Conservation (phyloP, 1,139 yeast species). For the Pichia cactophila region DNA sequence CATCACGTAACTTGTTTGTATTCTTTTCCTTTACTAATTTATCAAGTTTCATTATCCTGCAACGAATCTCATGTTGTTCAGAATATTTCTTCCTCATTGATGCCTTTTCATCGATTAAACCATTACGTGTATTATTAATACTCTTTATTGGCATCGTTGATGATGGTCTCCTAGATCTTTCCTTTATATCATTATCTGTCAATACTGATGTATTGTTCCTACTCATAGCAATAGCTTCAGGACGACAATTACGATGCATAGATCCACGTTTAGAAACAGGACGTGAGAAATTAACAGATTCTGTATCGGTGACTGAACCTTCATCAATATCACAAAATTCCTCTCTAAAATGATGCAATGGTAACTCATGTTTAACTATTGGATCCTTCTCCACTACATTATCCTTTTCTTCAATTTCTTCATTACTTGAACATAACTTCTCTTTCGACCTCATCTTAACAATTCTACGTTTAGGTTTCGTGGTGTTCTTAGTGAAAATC, state of each 20-base stretch:
- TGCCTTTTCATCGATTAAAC: neutral
- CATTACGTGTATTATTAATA: neutral
- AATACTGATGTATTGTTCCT: neutral
- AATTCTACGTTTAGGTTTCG: slow-evolving; percentile 42
- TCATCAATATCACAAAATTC: neutral
- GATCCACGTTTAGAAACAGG: neutral
- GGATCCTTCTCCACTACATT: neutral
- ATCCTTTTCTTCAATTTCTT: neutral
- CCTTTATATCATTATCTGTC: neutral
- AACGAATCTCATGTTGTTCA: slow-evolving; percentile 21
- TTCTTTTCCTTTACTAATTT: slow-evolving; percentile 15
- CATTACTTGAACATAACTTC: neutral
- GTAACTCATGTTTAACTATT: too few relatives aligned
- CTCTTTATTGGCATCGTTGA: too few relatives aligned
- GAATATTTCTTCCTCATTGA: neutral
- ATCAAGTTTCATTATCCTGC: slow-evolving; percentile 22
- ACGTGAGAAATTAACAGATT: neutral
- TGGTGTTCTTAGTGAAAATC: slow-evolving; percentile 31
- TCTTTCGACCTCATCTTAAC: slow-evolving; percentile 32
- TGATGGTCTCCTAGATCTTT: neutral
- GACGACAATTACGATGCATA: neutral
- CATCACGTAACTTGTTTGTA: neutral
- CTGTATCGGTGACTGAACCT: neutral
- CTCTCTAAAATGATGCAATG: neutral
- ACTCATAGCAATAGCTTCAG: neutral